phyloP scores from a whole-genome alignment of 495 filamentous ascomycete genomes.

The Penicilliopsis zonata region DNA sequence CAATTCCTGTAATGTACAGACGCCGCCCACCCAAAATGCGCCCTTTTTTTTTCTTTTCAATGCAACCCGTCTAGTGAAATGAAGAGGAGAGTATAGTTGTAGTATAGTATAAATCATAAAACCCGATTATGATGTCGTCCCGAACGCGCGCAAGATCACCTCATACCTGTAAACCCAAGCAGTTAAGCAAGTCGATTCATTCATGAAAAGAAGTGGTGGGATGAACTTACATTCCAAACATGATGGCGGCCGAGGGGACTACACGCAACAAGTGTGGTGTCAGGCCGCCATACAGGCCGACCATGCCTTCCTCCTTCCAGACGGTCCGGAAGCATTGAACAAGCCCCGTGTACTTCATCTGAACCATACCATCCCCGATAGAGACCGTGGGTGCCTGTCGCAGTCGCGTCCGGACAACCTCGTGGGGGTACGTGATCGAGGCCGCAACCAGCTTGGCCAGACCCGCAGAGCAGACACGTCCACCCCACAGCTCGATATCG shows the following conservation, averaged over 20 bases:
- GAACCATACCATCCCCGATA: constrained; percentile 14
- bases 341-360: constrained; percentile 43
- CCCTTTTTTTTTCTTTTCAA: too few species aligned
- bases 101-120: not conserved
- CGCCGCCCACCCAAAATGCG: too few species aligned
- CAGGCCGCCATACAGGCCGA: constrained; percentile 43
- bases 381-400: constrained; percentile 40
- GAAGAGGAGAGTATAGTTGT: constrained; percentile 2
- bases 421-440: constrained; percentile 46
- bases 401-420: constrained; percentile 43
- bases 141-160: constrained; percentile 46
- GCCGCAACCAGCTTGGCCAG: constrained; percentile 44
- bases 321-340: constrained; percentile 42
- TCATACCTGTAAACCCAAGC: constrained; percentile 38
- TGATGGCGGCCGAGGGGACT: constrained; percentile 83
- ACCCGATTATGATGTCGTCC: constrained; percentile 10
- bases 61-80: too few species aligned
- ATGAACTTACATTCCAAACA: constrained; percentile 73
- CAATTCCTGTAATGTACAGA: too few species aligned
- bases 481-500: constrained; percentile 32
- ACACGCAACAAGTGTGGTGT: constrained; percentile 45
- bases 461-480: constrained; percentile 38
- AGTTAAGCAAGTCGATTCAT: constrained; percentile 2
- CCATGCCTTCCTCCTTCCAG: constrained; percentile 43
- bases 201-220: not conserved